These are phyloP conservation scores for Vaccinium vitisidaea DNA, from an alignment of 148 eudicot genomes.

Conservation along the genomic window DNA sequence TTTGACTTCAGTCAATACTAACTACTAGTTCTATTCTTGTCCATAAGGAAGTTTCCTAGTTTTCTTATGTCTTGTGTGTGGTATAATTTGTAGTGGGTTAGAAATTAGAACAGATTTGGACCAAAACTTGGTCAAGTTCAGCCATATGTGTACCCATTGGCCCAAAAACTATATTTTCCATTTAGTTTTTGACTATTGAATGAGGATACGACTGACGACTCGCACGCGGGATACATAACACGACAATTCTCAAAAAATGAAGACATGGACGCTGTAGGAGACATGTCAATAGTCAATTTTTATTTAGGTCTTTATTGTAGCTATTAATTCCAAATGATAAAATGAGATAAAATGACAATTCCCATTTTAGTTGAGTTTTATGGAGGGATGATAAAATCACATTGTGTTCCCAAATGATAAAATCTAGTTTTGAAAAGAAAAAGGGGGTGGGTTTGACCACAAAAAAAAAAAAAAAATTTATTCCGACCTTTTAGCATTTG, in stretches of 20 bases:
- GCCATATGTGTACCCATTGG: not conserved
- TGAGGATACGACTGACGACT: not conserved
- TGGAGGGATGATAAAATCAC: too few species aligned
- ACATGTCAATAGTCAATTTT: not conserved
- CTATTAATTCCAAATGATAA: too few species aligned
- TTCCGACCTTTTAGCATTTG: too few species aligned
- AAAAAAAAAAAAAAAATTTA: too few species aligned
- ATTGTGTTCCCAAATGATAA: too few species aligned
- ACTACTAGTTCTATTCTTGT: not conserved
- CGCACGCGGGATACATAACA: not conserved
- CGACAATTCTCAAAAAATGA: not conserved
- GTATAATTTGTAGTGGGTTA: not conserved
- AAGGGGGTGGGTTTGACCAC: too few species aligned
- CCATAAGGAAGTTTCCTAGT: not conserved
- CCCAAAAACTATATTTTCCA: not conserved
- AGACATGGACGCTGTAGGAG: not conserved
- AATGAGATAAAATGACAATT: too few species aligned
- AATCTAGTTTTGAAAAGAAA: too few species aligned
- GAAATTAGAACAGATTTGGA: too few species aligned
- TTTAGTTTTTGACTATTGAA: not conserved
- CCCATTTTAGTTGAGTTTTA: too few species aligned
- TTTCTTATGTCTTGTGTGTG: not conserved
- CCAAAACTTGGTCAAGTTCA: not conserved
- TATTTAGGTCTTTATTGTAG: too few species aligned
- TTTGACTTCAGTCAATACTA: not conserved